Percentiles rank a stretch among this genome's conserved stretches.
phyloP scores from a whole-genome alignment of 1,284 basidiomycete genomes.

The Cutaneotrichosporon cavernicola region DNA sequence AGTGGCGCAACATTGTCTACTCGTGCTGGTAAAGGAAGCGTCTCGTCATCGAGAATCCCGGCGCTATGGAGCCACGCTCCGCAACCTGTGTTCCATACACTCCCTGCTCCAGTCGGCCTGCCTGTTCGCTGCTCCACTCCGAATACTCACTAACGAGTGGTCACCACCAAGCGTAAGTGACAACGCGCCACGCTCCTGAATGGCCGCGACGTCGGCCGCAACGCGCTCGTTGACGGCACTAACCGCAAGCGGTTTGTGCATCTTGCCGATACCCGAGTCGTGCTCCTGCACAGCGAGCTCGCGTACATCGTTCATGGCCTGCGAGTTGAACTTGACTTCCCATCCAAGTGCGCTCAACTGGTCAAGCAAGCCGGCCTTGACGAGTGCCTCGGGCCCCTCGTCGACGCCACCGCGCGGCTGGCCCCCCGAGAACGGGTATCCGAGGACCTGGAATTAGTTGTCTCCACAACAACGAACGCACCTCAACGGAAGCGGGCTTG shows the following conservation, averaged over 20 bases:
- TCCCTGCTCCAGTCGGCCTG: too few species aligned
- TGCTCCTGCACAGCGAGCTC: conserved; percentile 38
- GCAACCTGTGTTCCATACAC: background rate
- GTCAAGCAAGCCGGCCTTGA: conserved; percentile 74
- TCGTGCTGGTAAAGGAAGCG: background rate
- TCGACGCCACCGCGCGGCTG: conserved; percentile 81
- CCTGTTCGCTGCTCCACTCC: background rate
- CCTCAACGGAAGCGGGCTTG: conserved; percentile 67
- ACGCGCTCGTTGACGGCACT: conserved; percentile 79
- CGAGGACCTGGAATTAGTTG: conserved; percentile 60
- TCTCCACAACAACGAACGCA: conserved; percentile 52
- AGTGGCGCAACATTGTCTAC: background rate
- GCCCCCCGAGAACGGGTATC: conserved; percentile 64
- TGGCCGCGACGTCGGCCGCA: conserved; percentile 69
- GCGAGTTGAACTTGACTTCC: conserved; percentile 82
- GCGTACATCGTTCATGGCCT: conserved; percentile 75
- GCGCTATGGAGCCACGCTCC: background rate
- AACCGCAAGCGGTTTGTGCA: conserved; percentile 85
- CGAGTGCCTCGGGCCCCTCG: conserved; percentile 79
- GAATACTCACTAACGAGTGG: conserved; percentile 72
- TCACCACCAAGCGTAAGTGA: conserved; percentile 95
- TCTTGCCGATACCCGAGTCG: conserved; percentile 79
- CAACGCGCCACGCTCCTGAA: conserved; percentile 74
- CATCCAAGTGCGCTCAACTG: conserved; percentile 81
- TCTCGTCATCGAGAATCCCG: background rate